Evolutionary conservation across 805 yeast species (phyloP).

Genomic region (Pichia nakasei): DNA sequence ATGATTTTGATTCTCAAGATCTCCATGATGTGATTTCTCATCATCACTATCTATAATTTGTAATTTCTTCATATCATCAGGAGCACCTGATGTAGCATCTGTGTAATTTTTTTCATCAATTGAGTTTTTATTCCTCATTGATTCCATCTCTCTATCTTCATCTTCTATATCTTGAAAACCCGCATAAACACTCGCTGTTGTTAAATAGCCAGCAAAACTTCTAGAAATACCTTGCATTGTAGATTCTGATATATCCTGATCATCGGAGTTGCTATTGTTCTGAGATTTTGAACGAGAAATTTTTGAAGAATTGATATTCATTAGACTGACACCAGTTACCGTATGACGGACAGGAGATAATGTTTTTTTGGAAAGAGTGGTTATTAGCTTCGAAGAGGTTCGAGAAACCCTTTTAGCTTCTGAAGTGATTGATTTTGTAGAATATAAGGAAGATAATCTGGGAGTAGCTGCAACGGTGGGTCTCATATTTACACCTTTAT

Average conservation of each 20-base stretch:
- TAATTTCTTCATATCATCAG: neutral
- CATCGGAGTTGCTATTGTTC: conserved; percentile 3
- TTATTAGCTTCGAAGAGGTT: neutral
- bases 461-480: neutral
- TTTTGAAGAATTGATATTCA: neutral
- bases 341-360: neutral
- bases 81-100: conserved; percentile 5
- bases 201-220: conserved; percentile 45
- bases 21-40: neutral
- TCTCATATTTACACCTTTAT: neutral
- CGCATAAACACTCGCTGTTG: conserved; percentile 49
- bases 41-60: conserved; percentile 6
- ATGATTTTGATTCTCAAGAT: neutral
- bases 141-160: conserved; percentile 19
- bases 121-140: neutral
- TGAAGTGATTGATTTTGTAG: neutral
- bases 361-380: neutral
- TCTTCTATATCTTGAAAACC: conserved; percentile 28
- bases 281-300: neutral
- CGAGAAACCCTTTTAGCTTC: neutral
- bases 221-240: conserved; percentile 35
- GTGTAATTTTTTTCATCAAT: neutral
- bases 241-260: neutral
- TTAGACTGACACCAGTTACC: neutral
- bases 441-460: neutral